Evolutionary conservation across 495 filamentous ascomycete species (phyloP).

Genomic region (Cercophora samala): DNA sequence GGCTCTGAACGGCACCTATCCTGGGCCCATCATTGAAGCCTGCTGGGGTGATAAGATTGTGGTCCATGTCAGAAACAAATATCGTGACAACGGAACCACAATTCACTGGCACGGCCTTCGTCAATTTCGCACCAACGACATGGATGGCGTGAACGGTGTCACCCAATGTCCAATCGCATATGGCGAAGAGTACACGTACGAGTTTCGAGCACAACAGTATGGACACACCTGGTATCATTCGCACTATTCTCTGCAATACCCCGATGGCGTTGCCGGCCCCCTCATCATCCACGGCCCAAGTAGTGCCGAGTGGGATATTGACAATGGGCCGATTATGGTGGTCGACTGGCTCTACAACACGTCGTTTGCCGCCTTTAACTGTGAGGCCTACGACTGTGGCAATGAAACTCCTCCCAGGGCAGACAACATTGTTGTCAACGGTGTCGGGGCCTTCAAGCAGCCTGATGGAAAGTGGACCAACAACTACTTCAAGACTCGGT

Average conservation of each 20-base stretch:
- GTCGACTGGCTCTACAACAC: conserved; percentile 32
- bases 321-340: conserved; percentile 29
- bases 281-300: conserved; percentile 40
- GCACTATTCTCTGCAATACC: conserved; percentile 54
- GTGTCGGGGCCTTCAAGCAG: conserved; percentile 32
- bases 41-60: conserved; percentile 58
- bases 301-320: conserved; percentile 44
- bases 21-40: conserved; percentile 55
- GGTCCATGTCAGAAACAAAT: conserved; percentile 46
- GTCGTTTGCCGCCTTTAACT: conserved; percentile 30
- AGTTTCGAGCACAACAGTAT: conserved; percentile 50
- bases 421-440: conserved; percentile 34
- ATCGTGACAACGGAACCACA: conserved; percentile 34
- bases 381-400: conserved; percentile 43
- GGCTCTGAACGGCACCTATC: conserved; percentile 32
- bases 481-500: conserved; percentile 11
- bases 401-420: conserved; percentile 31
- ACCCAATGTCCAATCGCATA: conserved; percentile 52
- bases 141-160: conserved; percentile 45
- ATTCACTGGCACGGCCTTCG: conserved; percentile 41
- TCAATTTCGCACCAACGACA: conserved; percentile 37
- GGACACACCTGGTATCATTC: conserved; percentile 57
- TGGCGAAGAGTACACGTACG: conserved; percentile 48
- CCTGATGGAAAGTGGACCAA: neutral
- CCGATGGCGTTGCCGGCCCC: conserved; percentile 47